phyloP scores from a whole-genome alignment of 768 basidiomycete species.

The Podaxis sp. region DNA sequence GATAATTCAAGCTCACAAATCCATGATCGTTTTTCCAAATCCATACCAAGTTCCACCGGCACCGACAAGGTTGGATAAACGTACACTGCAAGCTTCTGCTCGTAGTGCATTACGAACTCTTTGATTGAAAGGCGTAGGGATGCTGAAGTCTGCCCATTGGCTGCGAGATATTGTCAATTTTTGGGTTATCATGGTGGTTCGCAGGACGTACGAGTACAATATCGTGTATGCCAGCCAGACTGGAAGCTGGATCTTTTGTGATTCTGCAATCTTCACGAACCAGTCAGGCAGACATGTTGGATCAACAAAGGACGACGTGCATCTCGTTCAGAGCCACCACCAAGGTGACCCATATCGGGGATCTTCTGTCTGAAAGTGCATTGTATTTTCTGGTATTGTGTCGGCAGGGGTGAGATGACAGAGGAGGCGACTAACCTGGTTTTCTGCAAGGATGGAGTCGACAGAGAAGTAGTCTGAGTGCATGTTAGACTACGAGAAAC shows the following conservation, averaged over 20 bases:
- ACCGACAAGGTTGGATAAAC: conserved; percentile 78
- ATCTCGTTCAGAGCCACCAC: conserved; percentile 80
- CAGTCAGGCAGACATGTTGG: neutral
- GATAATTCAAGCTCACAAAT: conserved; percentile 47
- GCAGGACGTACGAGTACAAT: conserved; percentile 60
- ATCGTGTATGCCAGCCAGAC: conserved; percentile 90
- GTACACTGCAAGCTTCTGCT: conserved; percentile 84
- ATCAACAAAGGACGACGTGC: conserved; percentile 37
- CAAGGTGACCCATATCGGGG: conserved; percentile 83
- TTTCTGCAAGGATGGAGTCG: conserved; percentile 87
- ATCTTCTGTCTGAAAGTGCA: conserved; percentile 89
- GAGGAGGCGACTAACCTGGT: conserved; percentile 51
- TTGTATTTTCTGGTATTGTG: conserved; percentile 69
- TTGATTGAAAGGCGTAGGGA: conserved; percentile 71
- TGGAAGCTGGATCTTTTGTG: conserved; percentile 77
- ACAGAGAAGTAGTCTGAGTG: conserved; percentile 92
- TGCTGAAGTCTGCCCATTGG: conserved; percentile 85
- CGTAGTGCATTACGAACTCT: conserved; percentile 84
- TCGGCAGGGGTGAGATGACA: neutral
- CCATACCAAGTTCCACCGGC: conserved; percentile 90
- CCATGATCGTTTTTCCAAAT: conserved; percentile 82
- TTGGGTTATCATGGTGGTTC: neutral
- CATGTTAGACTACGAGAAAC: conserved; percentile 38
- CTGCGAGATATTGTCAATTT: conserved; percentile 32
- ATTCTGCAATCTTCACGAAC: conserved; percentile 61